Evolutionary conservation across 495 filamentous ascomycete species (phyloP).

Genomic region (Penicillium ucsense): DNA sequence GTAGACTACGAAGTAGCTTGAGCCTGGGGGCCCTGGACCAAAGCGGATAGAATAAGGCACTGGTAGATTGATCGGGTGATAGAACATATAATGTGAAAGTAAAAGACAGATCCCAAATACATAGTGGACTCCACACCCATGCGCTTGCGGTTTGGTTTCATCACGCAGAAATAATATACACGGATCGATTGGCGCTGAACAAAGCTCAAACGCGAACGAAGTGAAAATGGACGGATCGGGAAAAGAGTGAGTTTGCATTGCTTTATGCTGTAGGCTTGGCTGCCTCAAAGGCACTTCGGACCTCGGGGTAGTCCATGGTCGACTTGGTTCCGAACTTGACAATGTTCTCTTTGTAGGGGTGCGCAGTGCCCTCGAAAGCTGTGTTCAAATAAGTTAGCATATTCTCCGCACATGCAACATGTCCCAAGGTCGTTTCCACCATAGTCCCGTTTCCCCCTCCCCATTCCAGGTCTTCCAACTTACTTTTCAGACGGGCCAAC

Average conservation of each 20-base stretch:
- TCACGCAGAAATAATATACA: conserved; percentile 27
- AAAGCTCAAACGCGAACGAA: not conserved
- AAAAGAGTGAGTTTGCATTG: conserved; percentile 7
- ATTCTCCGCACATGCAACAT: no score
- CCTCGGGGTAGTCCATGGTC: conserved; percentile 33
- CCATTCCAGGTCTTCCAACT: conserved; percentile 11
- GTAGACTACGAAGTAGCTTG: no score
- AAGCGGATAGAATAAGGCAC: not conserved
- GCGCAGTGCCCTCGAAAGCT: conserved; percentile 84
- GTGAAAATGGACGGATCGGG: conserved; percentile 6
- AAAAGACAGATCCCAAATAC: conserved; percentile 17
- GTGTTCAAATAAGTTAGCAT: conserved; percentile 7
- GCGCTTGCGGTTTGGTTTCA: conserved; percentile 34
- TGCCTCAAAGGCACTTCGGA: conserved; percentile 36
- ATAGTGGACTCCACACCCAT: conserved; percentile 39
- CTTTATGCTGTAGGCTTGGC: conserved; percentile 22
- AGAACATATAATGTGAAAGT: conserved; percentile 6
- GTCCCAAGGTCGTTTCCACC: no score
- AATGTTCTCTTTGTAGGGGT: conserved; percentile 88
- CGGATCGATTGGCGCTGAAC: conserved; percentile 5
- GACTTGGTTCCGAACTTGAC: conserved; percentile 53
- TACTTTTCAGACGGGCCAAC: conserved; percentile 79
- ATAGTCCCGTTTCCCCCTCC: no score
- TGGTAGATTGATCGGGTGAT: not conserved
- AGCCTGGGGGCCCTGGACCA: no score